These are phyloP conservation scores for Erysiphe pulchra DNA, from an alignment of 2,329 filamentous ascomycete genomes.

Conservation along the genomic window DNA sequence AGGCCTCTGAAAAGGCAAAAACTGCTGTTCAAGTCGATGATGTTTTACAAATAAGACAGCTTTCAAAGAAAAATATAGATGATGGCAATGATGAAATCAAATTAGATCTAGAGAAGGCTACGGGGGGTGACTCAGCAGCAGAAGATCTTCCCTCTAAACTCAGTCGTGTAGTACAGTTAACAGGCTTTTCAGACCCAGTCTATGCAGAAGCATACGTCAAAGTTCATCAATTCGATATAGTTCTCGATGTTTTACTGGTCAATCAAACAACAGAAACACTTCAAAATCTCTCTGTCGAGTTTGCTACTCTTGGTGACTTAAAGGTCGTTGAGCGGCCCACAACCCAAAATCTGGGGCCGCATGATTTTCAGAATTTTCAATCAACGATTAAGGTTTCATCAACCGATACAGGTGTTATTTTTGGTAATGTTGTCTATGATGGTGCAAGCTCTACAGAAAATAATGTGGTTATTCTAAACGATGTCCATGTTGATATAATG, in stretches of 20 bases:
- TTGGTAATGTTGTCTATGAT: conserved; percentile 95
- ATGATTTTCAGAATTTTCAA: conserved; percentile 96
- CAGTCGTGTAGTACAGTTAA: conserved; percentile 86
- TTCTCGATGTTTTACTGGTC: conserved; percentile 83
- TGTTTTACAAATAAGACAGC: conserved; percentile 72
- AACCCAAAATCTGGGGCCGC: conserved; percentile 81
- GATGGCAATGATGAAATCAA: conserved; percentile 72
- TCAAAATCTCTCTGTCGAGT: conserved; percentile 92
- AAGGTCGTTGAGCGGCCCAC: conserved; percentile 94
- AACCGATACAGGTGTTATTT: conserved; percentile 94
- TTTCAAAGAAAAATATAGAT: conserved; percentile 68
- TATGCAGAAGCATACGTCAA: conserved; percentile 99
- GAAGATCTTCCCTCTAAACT: conserved; percentile 87
- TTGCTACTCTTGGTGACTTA: conserved; percentile 89
- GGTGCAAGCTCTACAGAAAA: conserved; percentile 77
- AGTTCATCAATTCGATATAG: conserved; percentile 95
- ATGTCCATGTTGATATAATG: conserved; percentile 98
- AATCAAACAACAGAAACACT: conserved; percentile 94
- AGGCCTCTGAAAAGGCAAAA: conserved; percentile 79
- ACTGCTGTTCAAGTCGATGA: conserved; percentile 89
- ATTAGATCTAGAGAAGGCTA: conserved; percentile 76
- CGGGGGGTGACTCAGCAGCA: conserved; percentile 59
- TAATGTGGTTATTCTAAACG: conserved; percentile 92
- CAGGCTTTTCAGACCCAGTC: conserved; percentile 91
- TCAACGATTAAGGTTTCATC: conserved; percentile 97